A percentile compares a stretch with the other conserved stretches of the same genome.
Conservation (phyloP, 768 basidiomycete genomes). For the Kwoniella botswanensis region DNA sequence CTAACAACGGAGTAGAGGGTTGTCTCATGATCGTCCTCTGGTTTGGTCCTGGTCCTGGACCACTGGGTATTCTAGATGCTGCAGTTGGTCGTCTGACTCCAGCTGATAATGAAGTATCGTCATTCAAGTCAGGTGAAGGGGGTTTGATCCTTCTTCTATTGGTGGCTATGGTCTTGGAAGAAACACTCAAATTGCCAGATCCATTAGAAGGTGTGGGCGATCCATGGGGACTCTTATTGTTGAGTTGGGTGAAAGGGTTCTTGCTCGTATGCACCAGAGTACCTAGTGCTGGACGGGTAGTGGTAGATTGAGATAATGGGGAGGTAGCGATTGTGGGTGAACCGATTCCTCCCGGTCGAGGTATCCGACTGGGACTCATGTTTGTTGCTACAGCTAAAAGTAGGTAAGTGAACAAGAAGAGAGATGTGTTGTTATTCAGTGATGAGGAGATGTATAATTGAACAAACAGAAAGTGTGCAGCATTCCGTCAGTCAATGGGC, state of each 20-base stretch:
- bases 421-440: neutral
- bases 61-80: constrained; percentile 1
- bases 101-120: neutral
- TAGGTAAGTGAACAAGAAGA: neutral
- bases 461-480: neutral
- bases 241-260: constrained; percentile 29
- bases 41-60: neutral
- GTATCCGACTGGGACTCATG: constrained; percentile 46
- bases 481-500: neutral
- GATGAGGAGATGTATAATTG: constrained; percentile 1
- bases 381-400: neutral
- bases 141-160: constrained; percentile 32
- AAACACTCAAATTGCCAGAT: neutral
- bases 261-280: constrained; percentile 22
- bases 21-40: constrained; percentile 33
- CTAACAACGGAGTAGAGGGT: constrained; percentile 33
- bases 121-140: constrained; percentile 25
- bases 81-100: neutral
- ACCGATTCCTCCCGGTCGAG: constrained; percentile 30
- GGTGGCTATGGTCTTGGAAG: neutral
- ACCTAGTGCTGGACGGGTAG: constrained; percentile 12
- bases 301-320: constrained; percentile 12
- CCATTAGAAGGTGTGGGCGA: constrained; percentile 21
- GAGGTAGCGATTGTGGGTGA: constrained; percentile 17
- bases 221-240: constrained; percentile 14